Evolutionary conservation across 179 eudicot genomes (phyloP).

Genomic region (Drosera spatulata): DNA sequence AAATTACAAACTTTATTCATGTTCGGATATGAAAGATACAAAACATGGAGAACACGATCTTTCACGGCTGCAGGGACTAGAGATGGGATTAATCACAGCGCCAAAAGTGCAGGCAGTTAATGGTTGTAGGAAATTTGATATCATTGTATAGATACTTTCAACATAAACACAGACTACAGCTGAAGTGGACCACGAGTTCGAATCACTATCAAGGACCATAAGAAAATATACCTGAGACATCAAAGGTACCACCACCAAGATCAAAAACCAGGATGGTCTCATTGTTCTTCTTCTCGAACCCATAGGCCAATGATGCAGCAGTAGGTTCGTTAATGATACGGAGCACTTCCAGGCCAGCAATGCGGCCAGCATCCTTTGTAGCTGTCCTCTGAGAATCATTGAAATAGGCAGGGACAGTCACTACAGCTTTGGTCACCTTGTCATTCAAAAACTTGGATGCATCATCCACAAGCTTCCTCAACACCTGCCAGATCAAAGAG

Average conservation of each 20-base stretch:
- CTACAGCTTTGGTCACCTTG: slow-evolving; percentile 46
- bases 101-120: no score
- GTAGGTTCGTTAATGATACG: slow-evolving; percentile 61
- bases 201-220: not conserved
- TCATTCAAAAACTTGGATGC: slow-evolving; percentile 54
- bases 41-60: no score
- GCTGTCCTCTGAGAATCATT: slow-evolving; percentile 69
- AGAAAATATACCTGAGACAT: slow-evolving; percentile 39
- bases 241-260: slow-evolving; percentile 66
- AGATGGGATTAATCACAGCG: no score
- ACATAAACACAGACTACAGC: no score
- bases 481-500: slow-evolving; percentile 19
- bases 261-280: slow-evolving; percentile 60
- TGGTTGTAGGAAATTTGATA: no score
- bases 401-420: slow-evolving; percentile 61
- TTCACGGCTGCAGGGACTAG: no score
- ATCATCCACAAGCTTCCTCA: slow-evolving; percentile 65
- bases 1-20: no score
- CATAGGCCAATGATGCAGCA: slow-evolving; percentile 60
- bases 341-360: slow-evolving; percentile 60
- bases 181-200: not conserved
- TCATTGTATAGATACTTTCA: no score
- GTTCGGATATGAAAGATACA: no score
- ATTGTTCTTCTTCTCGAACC: slow-evolving; percentile 54
- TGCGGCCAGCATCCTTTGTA: slow-evolving; percentile 59